A percentile compares a stretch with the other conserved stretches of the same genome.
Conservation (phyloP, 2,329 filamentous ascomycete species). For the Plectosphaerella plurivora region DNA sequence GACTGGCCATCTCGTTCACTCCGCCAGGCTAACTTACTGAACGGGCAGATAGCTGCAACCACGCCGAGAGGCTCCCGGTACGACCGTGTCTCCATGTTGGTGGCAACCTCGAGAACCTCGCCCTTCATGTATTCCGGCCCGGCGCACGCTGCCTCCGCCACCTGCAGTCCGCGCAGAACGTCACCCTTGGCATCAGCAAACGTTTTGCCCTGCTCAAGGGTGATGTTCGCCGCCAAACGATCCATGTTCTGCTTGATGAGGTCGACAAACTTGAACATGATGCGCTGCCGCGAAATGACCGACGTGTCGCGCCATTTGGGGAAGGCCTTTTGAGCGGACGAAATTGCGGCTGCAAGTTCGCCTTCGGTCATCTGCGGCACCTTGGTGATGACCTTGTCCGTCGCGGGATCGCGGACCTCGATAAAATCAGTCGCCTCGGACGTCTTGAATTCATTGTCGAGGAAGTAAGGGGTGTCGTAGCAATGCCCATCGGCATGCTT, state of each 20-base stretch:
- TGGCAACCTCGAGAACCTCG: conserved; percentile 68
- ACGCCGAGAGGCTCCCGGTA: conserved; percentile 68
- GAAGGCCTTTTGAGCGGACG: conserved; percentile 64
- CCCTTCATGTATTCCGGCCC: conserved; percentile 69
- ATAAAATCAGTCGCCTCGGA: not conserved
- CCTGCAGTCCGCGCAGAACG: conserved; percentile 67
- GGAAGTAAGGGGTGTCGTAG: not conserved
- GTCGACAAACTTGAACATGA: conserved; percentile 70
- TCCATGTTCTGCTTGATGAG: conserved; percentile 71
- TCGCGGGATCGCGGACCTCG: not conserved
- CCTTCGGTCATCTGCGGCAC: conserved; percentile 67
- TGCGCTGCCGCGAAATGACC: conserved; percentile 62
- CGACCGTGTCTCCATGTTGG: conserved; percentile 72
- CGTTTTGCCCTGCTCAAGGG: conserved; percentile 71
- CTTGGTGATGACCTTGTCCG: conserved; percentile 37
- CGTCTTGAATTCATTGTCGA: not conserved
- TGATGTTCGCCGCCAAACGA: conserved; percentile 68
- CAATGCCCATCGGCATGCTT: not conserved
- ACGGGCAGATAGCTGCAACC: conserved; percentile 68
- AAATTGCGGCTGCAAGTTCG: conserved; percentile 62
- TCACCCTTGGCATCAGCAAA: conserved; percentile 68
- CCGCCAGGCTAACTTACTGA: conserved; percentile 40
- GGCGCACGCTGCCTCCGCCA: conserved; percentile 68
- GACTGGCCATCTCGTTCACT: too few species aligned
- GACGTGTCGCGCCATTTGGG: conserved; percentile 60